Conservation (phyloP, 768 basidiomycete species). For the Xerocomellus amylosporus region DNA sequence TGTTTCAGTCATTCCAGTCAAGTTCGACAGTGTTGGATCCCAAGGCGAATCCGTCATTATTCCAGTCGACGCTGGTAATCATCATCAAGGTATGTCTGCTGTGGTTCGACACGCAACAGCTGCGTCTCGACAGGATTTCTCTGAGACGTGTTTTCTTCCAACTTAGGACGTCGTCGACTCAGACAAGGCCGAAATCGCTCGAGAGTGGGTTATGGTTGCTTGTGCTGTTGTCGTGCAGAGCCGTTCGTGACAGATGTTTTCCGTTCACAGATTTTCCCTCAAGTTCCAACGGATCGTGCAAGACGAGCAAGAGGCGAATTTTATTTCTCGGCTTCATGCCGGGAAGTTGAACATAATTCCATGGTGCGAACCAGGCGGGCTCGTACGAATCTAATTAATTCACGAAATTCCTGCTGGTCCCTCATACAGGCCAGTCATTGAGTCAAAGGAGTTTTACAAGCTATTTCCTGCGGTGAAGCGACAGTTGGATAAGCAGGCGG, state of each 20-base stretch:
- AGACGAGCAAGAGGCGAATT: constrained; percentile 58
- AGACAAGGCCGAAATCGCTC: constrained; percentile 54
- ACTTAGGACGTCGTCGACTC: constrained; percentile 62
- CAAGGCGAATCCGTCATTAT: constrained; percentile 53
- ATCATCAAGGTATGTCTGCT: constrained; percentile 51
- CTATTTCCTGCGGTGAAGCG: constrained; percentile 49
- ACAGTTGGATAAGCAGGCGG: constrained; percentile 44
- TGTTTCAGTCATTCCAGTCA: constrained; percentile 62
- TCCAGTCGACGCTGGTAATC: constrained; percentile 56
- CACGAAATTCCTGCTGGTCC: neutral
- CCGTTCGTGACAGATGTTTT: neutral
- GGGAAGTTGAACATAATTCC: constrained; percentile 57
- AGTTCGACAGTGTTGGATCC: constrained; percentile 60
- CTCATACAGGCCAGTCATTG: constrained; percentile 48
- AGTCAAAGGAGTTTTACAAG: constrained; percentile 57
- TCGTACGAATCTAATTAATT: neutral
- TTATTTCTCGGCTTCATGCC: constrained; percentile 57
- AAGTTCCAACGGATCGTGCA: constrained; percentile 64
- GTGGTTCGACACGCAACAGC: neutral
- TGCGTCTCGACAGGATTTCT: neutral
- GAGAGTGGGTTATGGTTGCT: constrained; percentile 42
- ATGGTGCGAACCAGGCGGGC: constrained; percentile 35
- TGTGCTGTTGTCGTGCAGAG: neutral
- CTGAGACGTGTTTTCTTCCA: neutral
- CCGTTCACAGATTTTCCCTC: constrained; percentile 43